phyloP scores from a whole-genome alignment of 768 basidiomycete species.

The Rossbeevera mucosa region DNA sequence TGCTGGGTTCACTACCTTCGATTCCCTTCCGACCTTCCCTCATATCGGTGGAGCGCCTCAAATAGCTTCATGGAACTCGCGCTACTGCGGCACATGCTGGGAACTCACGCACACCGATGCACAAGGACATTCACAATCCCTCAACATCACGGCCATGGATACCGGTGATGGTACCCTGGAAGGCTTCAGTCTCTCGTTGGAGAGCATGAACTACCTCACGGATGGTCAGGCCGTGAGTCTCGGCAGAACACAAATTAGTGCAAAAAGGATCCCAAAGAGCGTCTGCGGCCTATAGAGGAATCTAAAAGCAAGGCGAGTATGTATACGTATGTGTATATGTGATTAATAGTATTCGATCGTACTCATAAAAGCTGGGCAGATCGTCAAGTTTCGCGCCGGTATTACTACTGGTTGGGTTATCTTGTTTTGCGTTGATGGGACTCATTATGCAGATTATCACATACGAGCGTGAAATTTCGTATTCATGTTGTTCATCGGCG shows the following conservation, averaged over 20 bases:
- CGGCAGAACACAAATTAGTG: slow-evolving; percentile 25
- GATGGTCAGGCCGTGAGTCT: slow-evolving; percentile 21
- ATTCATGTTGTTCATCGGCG: not conserved
- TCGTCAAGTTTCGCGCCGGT: not conserved
- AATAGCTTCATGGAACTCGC: slow-evolving; percentile 48
- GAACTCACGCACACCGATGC: slow-evolving; percentile 41
- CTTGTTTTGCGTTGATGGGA: not conserved
- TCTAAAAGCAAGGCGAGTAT: not conserved
- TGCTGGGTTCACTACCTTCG: slow-evolving; percentile 44
- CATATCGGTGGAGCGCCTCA: slow-evolving; percentile 53
- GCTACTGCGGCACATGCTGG: slow-evolving; percentile 60
- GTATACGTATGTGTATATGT: not conserved
- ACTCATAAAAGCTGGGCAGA: not conserved
- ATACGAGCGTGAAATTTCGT: not conserved
- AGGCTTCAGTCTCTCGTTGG: slow-evolving; percentile 36
- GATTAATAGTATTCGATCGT: slow-evolving; percentile 1
- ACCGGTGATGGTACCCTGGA: slow-evolving; percentile 26
- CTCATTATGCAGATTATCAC: not conserved
- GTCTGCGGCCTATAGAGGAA: slow-evolving; percentile 12
- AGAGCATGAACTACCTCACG: slow-evolving; percentile 37
- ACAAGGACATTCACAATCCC: slow-evolving; percentile 29
- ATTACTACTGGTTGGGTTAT: not conserved
- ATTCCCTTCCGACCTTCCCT: slow-evolving; percentile 53
- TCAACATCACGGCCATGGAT: slow-evolving; percentile 53
- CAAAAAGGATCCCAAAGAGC: slow-evolving; percentile 12